A percentile compares a stretch with the other conserved stretches of the same genome.
Conservation (phyloP, 306 rosid species). For the Cucurbita maxima region DNA sequence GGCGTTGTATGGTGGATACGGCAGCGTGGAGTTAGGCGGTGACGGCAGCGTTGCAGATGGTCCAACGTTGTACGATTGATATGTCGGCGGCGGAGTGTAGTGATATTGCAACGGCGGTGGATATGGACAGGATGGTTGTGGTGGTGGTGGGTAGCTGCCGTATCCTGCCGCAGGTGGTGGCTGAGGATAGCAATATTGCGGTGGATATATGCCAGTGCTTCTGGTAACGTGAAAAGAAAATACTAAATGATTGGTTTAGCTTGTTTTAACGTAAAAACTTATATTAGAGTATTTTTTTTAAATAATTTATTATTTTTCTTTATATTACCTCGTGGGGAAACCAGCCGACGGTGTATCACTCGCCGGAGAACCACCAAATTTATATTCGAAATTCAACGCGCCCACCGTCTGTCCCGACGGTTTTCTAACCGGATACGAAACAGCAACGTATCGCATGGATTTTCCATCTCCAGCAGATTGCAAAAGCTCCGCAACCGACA, state of each 20-base stretch:
- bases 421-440: conserved; percentile 32
- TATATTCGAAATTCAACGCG: conserved; percentile 28
- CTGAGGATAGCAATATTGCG: conserved; percentile 1
- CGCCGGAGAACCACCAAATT: conserved; percentile 13
- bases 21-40: neutral
- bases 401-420: conserved; percentile 41
- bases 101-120: neutral
- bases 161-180: neutral
- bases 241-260: no score
- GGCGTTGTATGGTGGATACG: neutral
- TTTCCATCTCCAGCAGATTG: conserved; percentile 12
- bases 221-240: neutral
- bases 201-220: neutral
- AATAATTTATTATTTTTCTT: no score
- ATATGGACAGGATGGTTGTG: neutral
- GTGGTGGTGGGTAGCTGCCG: neutral
- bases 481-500: conserved; percentile 45
- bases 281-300: no score
- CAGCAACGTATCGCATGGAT: conserved; percentile 9
- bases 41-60: neutral
- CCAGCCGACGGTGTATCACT: neutral
- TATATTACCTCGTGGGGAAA: neutral
- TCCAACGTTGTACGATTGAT: neutral
- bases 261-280: no score
- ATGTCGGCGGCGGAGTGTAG: neutral